Evolutionary conservation across 2,329 filamentous ascomycete genomes (phyloP), one percentile per base, ranked within the genome.

Genomic region (Colletotrichum spinosum): DNA sequence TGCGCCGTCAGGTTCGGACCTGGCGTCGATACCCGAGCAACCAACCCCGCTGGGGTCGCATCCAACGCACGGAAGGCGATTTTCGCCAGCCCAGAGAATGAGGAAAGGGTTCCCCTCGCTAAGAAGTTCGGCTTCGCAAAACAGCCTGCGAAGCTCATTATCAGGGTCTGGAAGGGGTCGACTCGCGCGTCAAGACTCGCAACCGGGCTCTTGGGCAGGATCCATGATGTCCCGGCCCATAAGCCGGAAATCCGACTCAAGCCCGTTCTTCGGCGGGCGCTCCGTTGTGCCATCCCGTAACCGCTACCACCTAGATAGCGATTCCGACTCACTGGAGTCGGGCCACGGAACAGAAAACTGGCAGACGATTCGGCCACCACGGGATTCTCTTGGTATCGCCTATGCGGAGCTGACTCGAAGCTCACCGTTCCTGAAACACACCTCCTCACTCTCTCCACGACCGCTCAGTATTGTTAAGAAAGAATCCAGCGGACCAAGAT

Each of bases 221-320:
- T 68, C 67, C 25, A 25, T 25, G 13, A 39, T 59, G 8, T 55
- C 59, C 25, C 57, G 67, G 15, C 67, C 67, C 10, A 60, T 69
- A 13, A 69, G 67, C 46, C 65, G 67, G 34, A 67, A 65, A 25
- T 66, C 65, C 6, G 67, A 66, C 13, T 65, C 67, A 9, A 69
- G 61, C 38, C 67, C 67, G 8, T 69, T 67, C 33, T 69, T 69
- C 25, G 65, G 56, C 38, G 61, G 67, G 11, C 57, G 67, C n/a
- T 55, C 60, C n/a, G 65, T 65, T 15, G 54, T 68, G 33, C 57
- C 67, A n/a, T 60, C 64, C 39, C 65, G 53, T 57, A 60, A 48
- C 33, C 61, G 53, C 34, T 67, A 67, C 50, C 39, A 17, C 35
- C 15, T 67, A 38, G 64, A 67, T 33, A 67, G 56, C 42, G 67